phyloP scores from a whole-genome alignment of 495 filamentous ascomycete species.

The Pseudotulostoma volvatum region DNA sequence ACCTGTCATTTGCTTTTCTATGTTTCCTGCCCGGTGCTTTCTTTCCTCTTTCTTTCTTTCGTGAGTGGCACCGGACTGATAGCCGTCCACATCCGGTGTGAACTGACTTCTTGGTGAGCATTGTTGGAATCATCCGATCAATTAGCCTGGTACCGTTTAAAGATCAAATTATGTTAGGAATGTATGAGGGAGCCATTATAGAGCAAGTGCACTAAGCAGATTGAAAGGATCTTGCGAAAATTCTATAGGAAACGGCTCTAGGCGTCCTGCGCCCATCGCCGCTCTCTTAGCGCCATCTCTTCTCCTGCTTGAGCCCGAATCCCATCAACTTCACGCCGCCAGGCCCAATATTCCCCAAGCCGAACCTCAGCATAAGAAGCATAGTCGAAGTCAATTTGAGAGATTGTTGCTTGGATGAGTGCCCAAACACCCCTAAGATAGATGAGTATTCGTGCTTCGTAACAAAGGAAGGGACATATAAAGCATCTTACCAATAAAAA shows the following conservation, averaged over 20 bases:
- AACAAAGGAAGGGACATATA: too few relatives aligned
- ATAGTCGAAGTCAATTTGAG: constrained; percentile 95
- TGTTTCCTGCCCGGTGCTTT: too few relatives aligned
- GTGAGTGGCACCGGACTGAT: too few relatives aligned
- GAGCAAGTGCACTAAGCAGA: too few relatives aligned
- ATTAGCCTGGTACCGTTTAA: background rate
- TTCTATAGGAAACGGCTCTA: too few relatives aligned
- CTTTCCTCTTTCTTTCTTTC: too few relatives aligned
- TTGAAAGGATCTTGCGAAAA: too few relatives aligned
- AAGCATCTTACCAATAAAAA: constrained; percentile 46
- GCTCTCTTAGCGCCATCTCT: constrained; percentile 60
- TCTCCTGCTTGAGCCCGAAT: constrained; percentile 35
- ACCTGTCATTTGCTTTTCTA: too few relatives aligned
- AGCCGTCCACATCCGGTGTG: background rate
- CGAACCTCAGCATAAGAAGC: constrained; percentile 76
- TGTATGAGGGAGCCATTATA: too few relatives aligned
- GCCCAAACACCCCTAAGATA: constrained; percentile 91
- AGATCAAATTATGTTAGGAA: too few relatives aligned
- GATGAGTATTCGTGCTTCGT: too few relatives aligned
- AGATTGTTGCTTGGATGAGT: constrained; percentile 88
- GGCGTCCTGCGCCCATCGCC: constrained; percentile 60
- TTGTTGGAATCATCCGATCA: background rate
- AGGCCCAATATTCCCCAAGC: constrained; percentile 90
- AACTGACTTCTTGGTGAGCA: background rate
- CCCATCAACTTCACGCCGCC: constrained; percentile 58